Base-by-base conservation (phyloP, 2,329 filamentous ascomycete genomes). In the Diaporthe ilicicola region DNA sequence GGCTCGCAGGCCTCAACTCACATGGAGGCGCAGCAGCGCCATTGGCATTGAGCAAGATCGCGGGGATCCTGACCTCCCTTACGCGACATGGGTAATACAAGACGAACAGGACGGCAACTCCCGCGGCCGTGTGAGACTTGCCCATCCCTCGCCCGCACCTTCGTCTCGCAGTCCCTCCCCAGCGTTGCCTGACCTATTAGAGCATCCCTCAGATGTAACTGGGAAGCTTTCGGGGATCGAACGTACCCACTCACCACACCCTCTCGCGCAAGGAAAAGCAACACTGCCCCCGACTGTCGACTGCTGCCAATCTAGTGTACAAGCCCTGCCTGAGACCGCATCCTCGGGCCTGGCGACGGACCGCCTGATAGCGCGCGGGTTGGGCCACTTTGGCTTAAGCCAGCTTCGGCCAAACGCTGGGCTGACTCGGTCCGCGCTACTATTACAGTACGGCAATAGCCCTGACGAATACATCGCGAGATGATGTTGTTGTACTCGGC, bases 31-130 rank as follows among this genome's bases (percentile, higher is more conserved):
- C 48, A 50, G 54, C 44, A 32, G 42, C 15, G 46, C 62, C 46
- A 53, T 68, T 68, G 46, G 69, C 44, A 50, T 37, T 37, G 59
- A 48, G 44, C 44, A 44, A 64, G 59, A 29, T 64, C 59, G 29
- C 44, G 59, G 44, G 51, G 59, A 62, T 22, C 39, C 46, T 51
- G 42, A 29, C 34, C 44, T 50, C 42, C 69, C 51, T 53, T 22
- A 53, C 15, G 56, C 37, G 69, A 55, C 62, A 42, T 55, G 69
- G 53, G 62, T 46, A 42, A 50, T 24, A 64, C 59, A 32, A 71
- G 69, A 68, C 51, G 64, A 68, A 68, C 69, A 71, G 37, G 69
- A 62, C 70, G 70, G 70, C 70, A 56, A 61, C 53, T 53, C 48
- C 70, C 70, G 70, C 34, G 9, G 32, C 59, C 59, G n/a, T 66